phyloP scores from a whole-genome alignment of 2,329 filamentous ascomycete genomes.

The Trichoderma semiorbis region DNA sequence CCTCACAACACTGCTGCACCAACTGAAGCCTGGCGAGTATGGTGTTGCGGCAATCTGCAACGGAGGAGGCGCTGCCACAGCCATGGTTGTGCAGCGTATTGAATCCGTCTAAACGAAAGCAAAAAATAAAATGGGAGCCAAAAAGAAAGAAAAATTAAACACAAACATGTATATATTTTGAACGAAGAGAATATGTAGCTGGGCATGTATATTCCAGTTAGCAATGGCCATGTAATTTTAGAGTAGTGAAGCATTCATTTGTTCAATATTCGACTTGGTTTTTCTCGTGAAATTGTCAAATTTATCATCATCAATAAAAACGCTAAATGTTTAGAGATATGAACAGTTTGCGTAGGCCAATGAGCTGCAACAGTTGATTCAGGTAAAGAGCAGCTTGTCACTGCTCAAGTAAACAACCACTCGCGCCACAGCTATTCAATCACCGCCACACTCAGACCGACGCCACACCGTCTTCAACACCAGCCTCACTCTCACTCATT shows the following conservation, averaged over 20 bases:
- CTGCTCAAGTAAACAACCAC: not conserved
- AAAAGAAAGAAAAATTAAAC: too few relatives aligned
- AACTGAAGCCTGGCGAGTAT: constrained; percentile 88
- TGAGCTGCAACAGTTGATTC: not conserved
- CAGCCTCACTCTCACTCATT: constrained; percentile 4
- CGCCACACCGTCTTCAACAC: constrained; percentile 1
- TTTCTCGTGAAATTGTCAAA: not conserved
- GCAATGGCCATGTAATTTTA: constrained; percentile 5
- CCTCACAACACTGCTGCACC: constrained; percentile 83
- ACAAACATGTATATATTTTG: not conserved
- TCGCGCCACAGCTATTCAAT: not conserved
- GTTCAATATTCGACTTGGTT: not conserved
- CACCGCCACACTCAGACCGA: not conserved
- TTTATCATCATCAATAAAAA: not conserved
- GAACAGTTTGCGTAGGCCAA: not conserved
- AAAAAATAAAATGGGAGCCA: not conserved
- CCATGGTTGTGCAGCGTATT: constrained; percentile 83
- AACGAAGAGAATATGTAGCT: not conserved
- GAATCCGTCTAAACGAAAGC: constrained; percentile 47
- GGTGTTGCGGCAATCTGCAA: constrained; percentile 97
- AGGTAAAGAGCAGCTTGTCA: not conserved
- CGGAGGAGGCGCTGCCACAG: constrained; percentile 87
- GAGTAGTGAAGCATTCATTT: not conserved
- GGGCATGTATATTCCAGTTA: not conserved
- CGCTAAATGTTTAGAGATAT: not conserved